Percentiles rank a stretch among this genome's conserved stretches.
Conservation (phyloP, 768 basidiomycete genomes). For the Trametes sanguinea region DNA sequence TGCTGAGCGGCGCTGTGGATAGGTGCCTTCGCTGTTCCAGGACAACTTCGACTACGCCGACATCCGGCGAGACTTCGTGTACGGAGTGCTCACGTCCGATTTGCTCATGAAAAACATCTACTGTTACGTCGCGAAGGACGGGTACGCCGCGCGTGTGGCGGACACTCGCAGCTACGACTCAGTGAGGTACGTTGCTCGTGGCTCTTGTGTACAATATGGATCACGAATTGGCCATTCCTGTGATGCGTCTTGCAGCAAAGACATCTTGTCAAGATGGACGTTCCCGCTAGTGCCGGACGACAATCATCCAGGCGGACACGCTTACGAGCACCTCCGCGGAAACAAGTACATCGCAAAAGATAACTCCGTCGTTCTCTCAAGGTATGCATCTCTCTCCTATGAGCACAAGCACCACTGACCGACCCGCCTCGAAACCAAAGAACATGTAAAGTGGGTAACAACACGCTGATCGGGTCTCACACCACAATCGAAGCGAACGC, state of each 20-base stretch:
- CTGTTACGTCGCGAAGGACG: slow-evolving; percentile 84
- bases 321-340: slow-evolving; percentile 85
- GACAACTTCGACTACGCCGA: slow-evolving; percentile 98
- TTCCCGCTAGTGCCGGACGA: slow-evolving; percentile 96
- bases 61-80: slow-evolving; percentile 89
- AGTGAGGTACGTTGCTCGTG: slow-evolving; percentile 57
- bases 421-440: slow-evolving; percentile 31
- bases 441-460: slow-evolving; percentile 78
- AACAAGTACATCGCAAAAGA: slow-evolving; percentile 88
- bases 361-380: slow-evolving; percentile 75
- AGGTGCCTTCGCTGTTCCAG: slow-evolving; percentile 96
- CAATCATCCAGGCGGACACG: slow-evolving; percentile 79
- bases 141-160: slow-evolving; percentile 90
- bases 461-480: slow-evolving; percentile 83
- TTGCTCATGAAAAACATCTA: slow-evolving; percentile 92
- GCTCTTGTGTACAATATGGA: too few relatives aligned
- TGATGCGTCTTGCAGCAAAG: slow-evolving; percentile 61
- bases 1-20: background rate
- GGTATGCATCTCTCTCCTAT: slow-evolving; percentile 47
- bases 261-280: slow-evolving; percentile 90
- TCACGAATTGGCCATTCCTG: too few relatives aligned
- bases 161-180: slow-evolving; percentile 92
- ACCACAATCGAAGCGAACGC: slow-evolving; percentile 69
- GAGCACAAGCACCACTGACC: background rate
- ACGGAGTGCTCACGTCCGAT: slow-evolving; percentile 92